phyloP scores from a whole-genome alignment of 805 yeast genomes.

The Kluyveromyces wickerhamii region DNA sequence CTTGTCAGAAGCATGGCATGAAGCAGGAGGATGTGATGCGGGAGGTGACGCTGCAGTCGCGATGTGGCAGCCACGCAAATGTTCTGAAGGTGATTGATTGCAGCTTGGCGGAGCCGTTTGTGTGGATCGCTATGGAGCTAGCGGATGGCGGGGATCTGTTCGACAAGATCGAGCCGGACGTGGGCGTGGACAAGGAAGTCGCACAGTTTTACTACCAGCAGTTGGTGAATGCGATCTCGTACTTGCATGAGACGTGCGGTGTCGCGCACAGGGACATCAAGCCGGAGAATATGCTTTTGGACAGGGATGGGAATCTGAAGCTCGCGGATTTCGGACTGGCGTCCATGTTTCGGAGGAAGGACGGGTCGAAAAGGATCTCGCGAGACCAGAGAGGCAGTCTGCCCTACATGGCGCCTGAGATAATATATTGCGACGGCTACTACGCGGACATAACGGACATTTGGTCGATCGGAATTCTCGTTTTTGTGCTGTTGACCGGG shows the following conservation, averaged over 20 bases:
- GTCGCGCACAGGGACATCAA: slow-evolving; percentile 68
- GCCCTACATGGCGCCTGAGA: slow-evolving; percentile 76
- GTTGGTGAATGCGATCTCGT: slow-evolving; percentile 50
- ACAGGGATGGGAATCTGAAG: slow-evolving; percentile 55
- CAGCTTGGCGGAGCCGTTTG: slow-evolving; percentile 47
- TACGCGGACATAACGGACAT: slow-evolving; percentile 52
- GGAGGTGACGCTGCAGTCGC: slow-evolving; percentile 54
- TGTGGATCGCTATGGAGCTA: slow-evolving; percentile 59
- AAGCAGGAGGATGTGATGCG: slow-evolving; percentile 36
- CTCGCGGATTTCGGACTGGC: slow-evolving; percentile 77
- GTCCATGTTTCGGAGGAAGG: slow-evolving; percentile 43
- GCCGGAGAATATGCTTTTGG: slow-evolving; percentile 66
- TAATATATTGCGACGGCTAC: slow-evolving; percentile 38
- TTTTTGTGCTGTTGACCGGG: slow-evolving; percentile 57
- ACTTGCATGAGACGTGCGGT: slow-evolving; percentile 54
- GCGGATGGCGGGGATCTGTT: slow-evolving; percentile 72
- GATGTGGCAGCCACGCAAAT: slow-evolving; percentile 52
- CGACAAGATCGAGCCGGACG: slow-evolving; percentile 71
- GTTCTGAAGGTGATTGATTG: slow-evolving; percentile 47
- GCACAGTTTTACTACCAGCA: slow-evolving; percentile 67
- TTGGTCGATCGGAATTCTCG: slow-evolving; percentile 63
- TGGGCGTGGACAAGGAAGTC: slow-evolving; percentile 56
- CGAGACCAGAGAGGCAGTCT: slow-evolving; percentile 61
- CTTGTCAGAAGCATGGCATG: slow-evolving; percentile 30
- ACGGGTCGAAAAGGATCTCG: slow-evolving; percentile 41